Evolutionary conservation across 331 rosid species (phyloP), one percentile per base, ranked within the genome.

Genomic region (Ulmus americana): DNA sequence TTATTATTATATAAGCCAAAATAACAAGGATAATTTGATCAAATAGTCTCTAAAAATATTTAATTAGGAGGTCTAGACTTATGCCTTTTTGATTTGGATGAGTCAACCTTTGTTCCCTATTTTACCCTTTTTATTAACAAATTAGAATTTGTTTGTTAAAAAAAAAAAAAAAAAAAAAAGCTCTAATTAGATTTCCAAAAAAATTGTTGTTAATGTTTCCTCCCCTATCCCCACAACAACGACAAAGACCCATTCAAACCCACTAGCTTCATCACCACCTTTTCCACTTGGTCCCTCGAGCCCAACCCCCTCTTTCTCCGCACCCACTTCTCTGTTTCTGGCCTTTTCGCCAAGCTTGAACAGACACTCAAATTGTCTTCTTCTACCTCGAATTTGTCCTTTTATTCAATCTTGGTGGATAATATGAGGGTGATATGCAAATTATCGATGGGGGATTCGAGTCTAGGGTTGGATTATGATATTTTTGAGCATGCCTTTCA

Each of bases 221-320:
- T 58, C 0, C 16, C 20, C 20, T 35, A 63, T 67, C 64, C 55
- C 49, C 72, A 59, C 48, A 47, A 52, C 60, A 76, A 69, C 65
- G 86, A 81, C 1, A 73, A 69, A 1, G 98, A 92, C 76, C 98
- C 98, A 0, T 92, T 92, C 80, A 87, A 83, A 70, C 95, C 96
- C 76, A 83, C 94, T 2, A 96, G 95, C 20, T 92, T 92, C 86
- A 80, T 92, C 74, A 86, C 89, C 10, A 83, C 98, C 75, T 92
- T 92, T 79, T 88, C 98, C 58, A 88, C 98, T 10, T 89, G 95
- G 95, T 81, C 96, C 61, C 85, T 92, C 13, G 96, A 92, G 76
- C 91, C 84, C 78, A 81, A 2, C 79, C 95, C 98, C 0, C 90
- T 92, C 47, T 86, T 74, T 79, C 85, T 89, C 50, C 90, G 87